These are phyloP conservation scores for Penicillium rolfsii DNA, from an alignment of 2,329 filamentous ascomycete genomes.

Conservation along the genomic window DNA sequence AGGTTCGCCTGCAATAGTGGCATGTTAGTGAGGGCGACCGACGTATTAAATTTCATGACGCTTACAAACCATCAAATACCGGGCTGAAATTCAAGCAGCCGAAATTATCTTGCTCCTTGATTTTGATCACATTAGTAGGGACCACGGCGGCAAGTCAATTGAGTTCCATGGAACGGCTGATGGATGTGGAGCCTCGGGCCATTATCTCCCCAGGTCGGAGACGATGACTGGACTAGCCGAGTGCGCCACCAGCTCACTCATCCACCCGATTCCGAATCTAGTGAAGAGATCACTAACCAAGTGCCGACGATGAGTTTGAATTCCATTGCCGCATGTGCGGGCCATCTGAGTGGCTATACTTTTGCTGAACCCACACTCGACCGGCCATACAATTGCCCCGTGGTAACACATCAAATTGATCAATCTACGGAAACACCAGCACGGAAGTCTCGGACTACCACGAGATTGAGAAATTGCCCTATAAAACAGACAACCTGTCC, in stretches of 20 bases:
- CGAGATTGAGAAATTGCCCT: neutral
- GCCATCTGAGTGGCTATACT: conserved; percentile 1
- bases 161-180: neutral
- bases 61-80: conserved; percentile 8
- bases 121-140: neutral
- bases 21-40: neutral
- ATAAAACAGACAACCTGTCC: neutral
- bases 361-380: conserved; percentile 1
- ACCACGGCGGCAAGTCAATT: neutral
- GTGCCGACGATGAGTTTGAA: conserved; percentile 7
- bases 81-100: neutral
- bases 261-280: conserved; percentile 11
- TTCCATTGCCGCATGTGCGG: conserved; percentile 4
- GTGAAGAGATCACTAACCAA: conserved; percentile 5
- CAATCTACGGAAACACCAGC: neutral
- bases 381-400: conserved; percentile 2
- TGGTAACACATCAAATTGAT: neutral
- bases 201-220: neutral
- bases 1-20: neutral
- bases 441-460: neutral
- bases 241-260: conserved; percentile 9
- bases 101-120: neutral
- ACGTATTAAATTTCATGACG: conserved; percentile 1
- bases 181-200: neutral
- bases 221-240: conserved; percentile 7